Evolutionary conservation across 345 rosid species (phyloP).

Genomic region (Eucalyptus regnans): DNA sequence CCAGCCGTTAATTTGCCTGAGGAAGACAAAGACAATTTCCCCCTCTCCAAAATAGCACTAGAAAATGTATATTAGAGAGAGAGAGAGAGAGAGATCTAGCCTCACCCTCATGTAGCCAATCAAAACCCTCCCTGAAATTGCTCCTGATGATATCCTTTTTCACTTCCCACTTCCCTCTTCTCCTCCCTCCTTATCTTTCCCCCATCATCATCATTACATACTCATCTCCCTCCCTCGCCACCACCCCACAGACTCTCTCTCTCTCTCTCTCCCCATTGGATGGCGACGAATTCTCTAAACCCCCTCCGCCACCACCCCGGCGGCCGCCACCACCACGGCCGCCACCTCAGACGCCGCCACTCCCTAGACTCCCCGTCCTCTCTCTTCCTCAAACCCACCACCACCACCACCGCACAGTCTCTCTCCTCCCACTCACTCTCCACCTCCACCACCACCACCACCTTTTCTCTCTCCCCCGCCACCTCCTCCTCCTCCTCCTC

Average conservation of each 20-base stretch:
- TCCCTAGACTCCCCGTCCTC: conserved; percentile 7
- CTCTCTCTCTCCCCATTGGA: background rate
- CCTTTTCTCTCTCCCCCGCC: conserved; percentile 2
- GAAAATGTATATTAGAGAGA: background rate
- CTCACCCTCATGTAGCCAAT: conserved; percentile 67
- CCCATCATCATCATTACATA: background rate
- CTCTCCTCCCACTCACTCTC: background rate
- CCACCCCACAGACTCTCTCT: background rate
- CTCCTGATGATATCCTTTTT: conserved; percentile 10
- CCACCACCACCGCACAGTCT: background rate
- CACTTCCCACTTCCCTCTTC: background rate
- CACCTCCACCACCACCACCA: conserved; percentile 1
- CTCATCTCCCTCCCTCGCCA: background rate
- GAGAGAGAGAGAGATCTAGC: conserved; percentile 20
- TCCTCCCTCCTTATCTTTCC: background rate
- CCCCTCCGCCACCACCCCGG: conserved; percentile 18
- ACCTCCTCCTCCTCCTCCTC: conserved; percentile 2
- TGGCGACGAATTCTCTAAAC: conserved; percentile 36
- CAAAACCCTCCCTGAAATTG: conserved; percentile 25
- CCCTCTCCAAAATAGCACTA: background rate
- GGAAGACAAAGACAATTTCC: background rate
- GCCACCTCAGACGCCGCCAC: conserved; percentile 10
- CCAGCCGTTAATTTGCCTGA: background rate
- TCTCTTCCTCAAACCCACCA: conserved; percentile 14
- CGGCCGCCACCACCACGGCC: background rate